Evolutionary conservation across 2,329 filamentous ascomycete genomes (phyloP).

Genomic region (Mycocentrospora acerina): DNA sequence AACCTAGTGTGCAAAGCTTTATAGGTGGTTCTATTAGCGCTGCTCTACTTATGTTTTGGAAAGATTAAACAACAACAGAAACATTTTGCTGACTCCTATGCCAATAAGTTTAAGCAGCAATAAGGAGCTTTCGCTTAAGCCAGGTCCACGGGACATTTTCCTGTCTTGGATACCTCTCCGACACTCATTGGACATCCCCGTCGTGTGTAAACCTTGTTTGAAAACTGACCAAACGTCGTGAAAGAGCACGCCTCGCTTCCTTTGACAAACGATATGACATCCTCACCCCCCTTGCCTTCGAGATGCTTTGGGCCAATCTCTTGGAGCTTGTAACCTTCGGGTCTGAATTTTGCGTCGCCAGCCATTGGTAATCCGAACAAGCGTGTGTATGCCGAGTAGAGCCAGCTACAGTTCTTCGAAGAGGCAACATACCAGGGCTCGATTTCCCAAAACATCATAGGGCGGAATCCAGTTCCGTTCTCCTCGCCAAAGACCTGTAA

Average conservation of each 20-base stretch:
- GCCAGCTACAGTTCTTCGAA: slow-evolving; percentile 2
- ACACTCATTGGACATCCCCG: background rate
- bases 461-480: background rate
- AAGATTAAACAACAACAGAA: no score
- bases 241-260: slow-evolving; percentile 3
- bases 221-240: slow-evolving; percentile 7
- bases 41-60: no score
- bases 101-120: no score
- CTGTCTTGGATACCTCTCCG: background rate
- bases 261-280: slow-evolving; percentile 8
- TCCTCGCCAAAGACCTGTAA: slow-evolving; percentile 7
- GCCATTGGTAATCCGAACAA: slow-evolving; percentile 4
- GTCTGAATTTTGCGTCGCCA: slow-evolving; percentile 7
- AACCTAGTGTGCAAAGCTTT: no score
- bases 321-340: slow-evolving; percentile 6
- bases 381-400: slow-evolving; percentile 3
- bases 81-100: no score
- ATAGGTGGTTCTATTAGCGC: no score
- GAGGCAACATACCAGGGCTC: slow-evolving; percentile 7
- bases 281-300: slow-evolving; percentile 7
- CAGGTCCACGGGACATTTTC: background rate
- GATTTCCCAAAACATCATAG: slow-evolving; percentile 9
- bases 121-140: no score
- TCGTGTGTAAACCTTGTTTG: background rate
- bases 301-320: slow-evolving; percentile 9